A percentile compares a stretch with the other conserved stretches of the same genome.
Conservation (phyloP, 305 asterid genomes). For the Rubia balearica region DNA sequence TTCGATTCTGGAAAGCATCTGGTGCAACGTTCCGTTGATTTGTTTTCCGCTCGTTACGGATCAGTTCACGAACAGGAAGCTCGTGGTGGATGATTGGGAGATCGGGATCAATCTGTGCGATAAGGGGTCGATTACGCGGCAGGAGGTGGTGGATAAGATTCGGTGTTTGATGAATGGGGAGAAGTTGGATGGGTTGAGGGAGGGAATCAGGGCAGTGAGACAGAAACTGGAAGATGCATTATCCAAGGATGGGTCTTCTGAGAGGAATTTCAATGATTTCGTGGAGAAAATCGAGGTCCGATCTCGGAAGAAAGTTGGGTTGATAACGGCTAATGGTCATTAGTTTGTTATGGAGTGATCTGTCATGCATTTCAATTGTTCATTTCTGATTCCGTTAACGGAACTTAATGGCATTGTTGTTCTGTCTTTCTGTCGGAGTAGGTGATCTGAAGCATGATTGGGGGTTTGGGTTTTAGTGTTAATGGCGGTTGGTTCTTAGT, state of each 20-base stretch:
- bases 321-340: slow-evolving; percentile 7
- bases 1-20: slow-evolving; percentile 66
- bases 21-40: slow-evolving; percentile 56
- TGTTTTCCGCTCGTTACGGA: slow-evolving; percentile 67
- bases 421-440: background rate
- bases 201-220: slow-evolving; percentile 40
- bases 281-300: slow-evolving; percentile 42
- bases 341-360: background rate
- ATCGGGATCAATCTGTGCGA: slow-evolving; percentile 65
- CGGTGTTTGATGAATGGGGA: slow-evolving; percentile 38
- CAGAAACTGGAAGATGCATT: slow-evolving; percentile 43
- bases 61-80: slow-evolving; percentile 64
- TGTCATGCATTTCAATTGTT: too few species aligned
- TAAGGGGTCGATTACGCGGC: slow-evolving; percentile 24
- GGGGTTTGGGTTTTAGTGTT: background rate
- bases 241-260: slow-evolving; percentile 49
- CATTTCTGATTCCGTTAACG: background rate
- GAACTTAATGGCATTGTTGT: background rate
- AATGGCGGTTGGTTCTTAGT: background rate
- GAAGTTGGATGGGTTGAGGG: slow-evolving; percentile 33
- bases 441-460: background rate
- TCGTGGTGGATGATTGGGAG: slow-evolving; percentile 77
- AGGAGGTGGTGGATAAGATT: slow-evolving; percentile 50
- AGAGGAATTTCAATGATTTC: slow-evolving; percentile 35
- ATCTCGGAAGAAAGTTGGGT: slow-evolving; percentile 27